Conservation (phyloP, 345 rosid species). For the Brassica carinata region DNA sequence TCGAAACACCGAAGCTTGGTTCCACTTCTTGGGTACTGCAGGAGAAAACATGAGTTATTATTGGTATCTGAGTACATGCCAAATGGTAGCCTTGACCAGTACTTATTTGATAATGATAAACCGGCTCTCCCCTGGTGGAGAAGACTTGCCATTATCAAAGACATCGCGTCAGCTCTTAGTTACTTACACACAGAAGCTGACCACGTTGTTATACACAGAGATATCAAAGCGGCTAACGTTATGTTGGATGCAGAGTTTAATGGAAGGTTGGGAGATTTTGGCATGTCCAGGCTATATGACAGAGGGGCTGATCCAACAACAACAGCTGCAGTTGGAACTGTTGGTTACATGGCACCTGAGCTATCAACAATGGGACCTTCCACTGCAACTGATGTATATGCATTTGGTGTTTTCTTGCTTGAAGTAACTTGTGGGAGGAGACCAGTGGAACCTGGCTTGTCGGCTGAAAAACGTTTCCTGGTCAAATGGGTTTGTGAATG, state of each 20-base stretch:
- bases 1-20: constrained; percentile 57
- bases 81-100: constrained; percentile 56
- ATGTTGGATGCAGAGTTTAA: constrained; percentile 59
- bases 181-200: constrained; percentile 62
- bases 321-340: constrained; percentile 88
- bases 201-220: constrained; percentile 59
- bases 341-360: constrained; percentile 64
- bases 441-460: constrained; percentile 63
- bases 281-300: constrained; percentile 82
- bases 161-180: constrained; percentile 47
- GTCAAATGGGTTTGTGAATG: constrained; percentile 43
- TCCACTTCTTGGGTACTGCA: constrained; percentile 57
- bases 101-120: constrained; percentile 32
- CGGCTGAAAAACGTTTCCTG: constrained; percentile 32
- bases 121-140: constrained; percentile 47
- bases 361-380: constrained; percentile 46
- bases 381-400: constrained; percentile 46
- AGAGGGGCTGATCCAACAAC: constrained; percentile 72
- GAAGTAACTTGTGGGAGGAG: constrained; percentile 58
- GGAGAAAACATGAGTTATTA: constrained; percentile 52
- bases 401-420: constrained; percentile 54
- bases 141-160: constrained; percentile 42
- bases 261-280: constrained; percentile 90
- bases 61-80: constrained; percentile 63
- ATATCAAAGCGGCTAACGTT: constrained; percentile 54